Percentiles rank a stretch among this genome's conserved stretches.
Evolutionary conservation across 2,329 filamentous ascomycete genomes (phyloP).

Genomic region (Alternaria angustiovoidea): DNA sequence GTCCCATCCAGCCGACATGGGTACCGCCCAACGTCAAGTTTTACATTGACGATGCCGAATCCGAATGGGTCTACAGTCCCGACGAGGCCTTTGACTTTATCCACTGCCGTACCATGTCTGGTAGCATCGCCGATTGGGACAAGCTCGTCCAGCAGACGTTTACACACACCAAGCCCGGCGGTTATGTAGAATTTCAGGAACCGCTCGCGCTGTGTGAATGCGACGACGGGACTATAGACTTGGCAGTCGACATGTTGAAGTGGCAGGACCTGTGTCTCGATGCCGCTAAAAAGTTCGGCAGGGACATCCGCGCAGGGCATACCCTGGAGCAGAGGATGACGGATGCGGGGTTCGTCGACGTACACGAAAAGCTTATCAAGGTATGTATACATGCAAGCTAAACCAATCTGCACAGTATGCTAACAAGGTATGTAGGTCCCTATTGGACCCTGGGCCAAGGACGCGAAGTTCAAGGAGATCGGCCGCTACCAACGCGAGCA

Average conservation of each 20-base stretch:
- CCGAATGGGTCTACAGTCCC: conserved; percentile 47
- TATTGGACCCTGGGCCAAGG: conserved; percentile 56
- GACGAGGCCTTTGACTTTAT: conserved; percentile 49
- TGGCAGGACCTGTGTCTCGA: conserved; percentile 45
- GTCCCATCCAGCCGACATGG: conserved; percentile 51
- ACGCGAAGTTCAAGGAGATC: conserved; percentile 60
- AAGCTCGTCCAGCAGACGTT: conserved; percentile 36
- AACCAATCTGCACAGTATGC: neutral
- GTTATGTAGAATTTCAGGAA: conserved; percentile 50
- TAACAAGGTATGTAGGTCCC: conserved; percentile 35
- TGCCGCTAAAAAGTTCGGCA: conserved; percentile 36
- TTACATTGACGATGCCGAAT: conserved; percentile 54
- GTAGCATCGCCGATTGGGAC: conserved; percentile 47
- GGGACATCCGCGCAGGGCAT: conserved; percentile 35
- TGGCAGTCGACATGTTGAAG: conserved; percentile 29
- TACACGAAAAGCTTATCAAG: conserved; percentile 46
- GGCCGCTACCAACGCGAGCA: conserved; percentile 53
- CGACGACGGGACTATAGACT: conserved; percentile 42
- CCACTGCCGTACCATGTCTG: conserved; percentile 42
- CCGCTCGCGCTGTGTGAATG: conserved; percentile 42
- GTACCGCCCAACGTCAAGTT: conserved; percentile 53
- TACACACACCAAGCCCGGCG: conserved; percentile 41
- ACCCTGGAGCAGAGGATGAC: conserved; percentile 38
- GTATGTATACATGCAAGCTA: conserved; percentile 17
- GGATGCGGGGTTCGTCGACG: conserved; percentile 45